Evolutionary conservation across 2,329 filamentous ascomycete genomes (phyloP).

Genomic region (Incumbomyces lentus): DNA sequence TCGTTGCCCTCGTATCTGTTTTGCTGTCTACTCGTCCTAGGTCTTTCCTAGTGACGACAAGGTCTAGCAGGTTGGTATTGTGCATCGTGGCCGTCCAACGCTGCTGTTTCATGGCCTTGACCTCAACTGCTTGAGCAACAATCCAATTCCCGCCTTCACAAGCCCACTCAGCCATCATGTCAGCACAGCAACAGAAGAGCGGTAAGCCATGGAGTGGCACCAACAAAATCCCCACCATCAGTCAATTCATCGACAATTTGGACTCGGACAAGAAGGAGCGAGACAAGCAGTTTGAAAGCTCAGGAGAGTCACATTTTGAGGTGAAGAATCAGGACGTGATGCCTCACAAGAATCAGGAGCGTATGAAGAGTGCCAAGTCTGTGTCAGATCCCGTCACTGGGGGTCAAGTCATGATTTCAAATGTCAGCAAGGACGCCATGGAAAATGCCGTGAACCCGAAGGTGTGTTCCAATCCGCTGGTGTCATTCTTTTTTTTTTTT

Average conservation of each 20-base stretch:
- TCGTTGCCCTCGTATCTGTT: too few relatives aligned
- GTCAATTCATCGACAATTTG: slow-evolving; percentile 68
- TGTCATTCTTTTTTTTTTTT: slow-evolving; percentile 2
- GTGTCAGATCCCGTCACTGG: slow-evolving; percentile 87
- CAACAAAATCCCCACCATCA: slow-evolving; percentile 80
- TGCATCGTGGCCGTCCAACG: too few relatives aligned
- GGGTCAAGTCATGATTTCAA: slow-evolving; percentile 73
- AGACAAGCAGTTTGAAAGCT: slow-evolving; percentile 54
- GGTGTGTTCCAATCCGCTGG: slow-evolving; percentile 34
- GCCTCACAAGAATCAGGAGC: slow-evolving; percentile 39
- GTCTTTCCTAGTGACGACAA: too few relatives aligned
- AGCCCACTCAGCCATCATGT: neutral
- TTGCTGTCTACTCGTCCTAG: too few relatives aligned
- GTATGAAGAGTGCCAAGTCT: slow-evolving; percentile 40
- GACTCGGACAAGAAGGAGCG: slow-evolving; percentile 69
- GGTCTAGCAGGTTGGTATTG: too few relatives aligned
- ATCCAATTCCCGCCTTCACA: neutral
- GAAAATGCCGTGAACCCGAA: slow-evolving; percentile 61
- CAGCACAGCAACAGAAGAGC: slow-evolving; percentile 35
- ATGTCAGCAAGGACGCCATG: slow-evolving; percentile 61
- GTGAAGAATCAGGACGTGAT: slow-evolving; percentile 28
- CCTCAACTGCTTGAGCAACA: too few relatives aligned
- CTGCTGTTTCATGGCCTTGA: too few relatives aligned
- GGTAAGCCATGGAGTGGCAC: slow-evolving; percentile 68
- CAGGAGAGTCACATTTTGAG: slow-evolving; percentile 27